These are phyloP conservation scores for Xanthoconium purpureum DNA, from an alignment of 768 basidiomycete species.

Conservation along the genomic window DNA sequence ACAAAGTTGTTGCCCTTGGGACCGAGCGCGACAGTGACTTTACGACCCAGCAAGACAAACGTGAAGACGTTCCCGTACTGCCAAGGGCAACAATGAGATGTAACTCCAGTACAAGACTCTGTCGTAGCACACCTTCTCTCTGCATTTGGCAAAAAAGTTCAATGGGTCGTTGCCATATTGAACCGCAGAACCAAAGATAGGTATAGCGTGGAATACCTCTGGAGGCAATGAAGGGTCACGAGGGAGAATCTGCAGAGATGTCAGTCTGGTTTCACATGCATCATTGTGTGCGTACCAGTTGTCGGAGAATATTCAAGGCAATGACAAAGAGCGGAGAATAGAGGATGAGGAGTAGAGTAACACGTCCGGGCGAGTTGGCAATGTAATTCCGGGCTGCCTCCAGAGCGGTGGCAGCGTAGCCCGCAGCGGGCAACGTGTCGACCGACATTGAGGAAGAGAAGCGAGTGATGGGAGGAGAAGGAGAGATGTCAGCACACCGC, in stretches of 20 bases:
- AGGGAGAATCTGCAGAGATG: constrained; percentile 53
- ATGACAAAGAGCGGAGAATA: constrained; percentile 69
- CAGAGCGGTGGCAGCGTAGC: constrained; percentile 25
- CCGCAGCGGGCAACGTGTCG: constrained; percentile 22
- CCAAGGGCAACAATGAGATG: neutral
- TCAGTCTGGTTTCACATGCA: neutral
- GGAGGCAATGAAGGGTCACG: constrained; percentile 75
- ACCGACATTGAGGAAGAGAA: constrained; percentile 23
- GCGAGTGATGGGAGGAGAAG: neutral
- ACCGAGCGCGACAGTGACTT: constrained; percentile 87
- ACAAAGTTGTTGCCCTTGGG: constrained; percentile 92
- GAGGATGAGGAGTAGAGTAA: constrained; percentile 44
- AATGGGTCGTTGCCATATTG: constrained; percentile 91
- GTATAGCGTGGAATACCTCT: constrained; percentile 89
- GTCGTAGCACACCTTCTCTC: constrained; percentile 63
- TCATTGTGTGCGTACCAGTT: constrained; percentile 54
- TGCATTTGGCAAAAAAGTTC: constrained; percentile 76
- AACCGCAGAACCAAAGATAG: constrained; percentile 85
- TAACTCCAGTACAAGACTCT: neutral
- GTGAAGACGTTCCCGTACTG: constrained; percentile 98
- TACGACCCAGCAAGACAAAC: constrained; percentile 85
- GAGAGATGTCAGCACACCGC: neutral
- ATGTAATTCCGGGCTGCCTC: constrained; percentile 19
- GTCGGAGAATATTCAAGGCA: constrained; percentile 70
- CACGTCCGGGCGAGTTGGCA: constrained; percentile 23